Evolutionary conservation across 2,329 filamentous ascomycete species (phyloP), one percentile per base, ranked within the genome.

Genomic region (Sarocladiaceae sp.): DNA sequence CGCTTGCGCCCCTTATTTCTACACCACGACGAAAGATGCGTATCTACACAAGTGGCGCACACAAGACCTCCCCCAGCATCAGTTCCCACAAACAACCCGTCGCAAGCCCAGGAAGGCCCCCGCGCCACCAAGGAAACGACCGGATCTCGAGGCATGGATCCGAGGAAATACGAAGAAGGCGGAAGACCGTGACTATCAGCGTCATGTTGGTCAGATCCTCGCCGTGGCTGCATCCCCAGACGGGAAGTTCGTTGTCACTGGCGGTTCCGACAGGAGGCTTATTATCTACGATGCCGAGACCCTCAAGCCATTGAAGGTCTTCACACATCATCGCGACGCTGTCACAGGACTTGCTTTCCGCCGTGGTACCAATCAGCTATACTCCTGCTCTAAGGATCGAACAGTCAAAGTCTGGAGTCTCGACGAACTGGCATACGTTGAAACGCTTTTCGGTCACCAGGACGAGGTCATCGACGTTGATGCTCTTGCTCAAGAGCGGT

Each of bases 381-480:
- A 94, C 68, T 94, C 88, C 3, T 84, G 85, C 47, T 93, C 88
- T 44, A 86, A 84, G 57, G 93, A 98, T 65, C 80, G 93, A 33
- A 95, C 91, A 3, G 84, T 98, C 59, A 97, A 97, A 65, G 85
- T 94, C 24, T 98, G 91, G 88, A 91, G 85, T 53, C 70, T 96
- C 33, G 85, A 95, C 54, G 89, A 94, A 61, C 74, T 95, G 49
- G 88, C 91, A 35, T 98, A 97, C 58, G 80, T 96, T 23, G 93
- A 98, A 64, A 97, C 91, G 0, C 73, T 98, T 0, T 97, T 96
- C 59, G 93, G 93, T 34, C 93, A 98, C 66, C 91, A 96, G 60
- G 91, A 97, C 60, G 77, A 87, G 51, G 85, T 97, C 4, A 74
- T 91, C 29, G 87, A 89, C 57, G 79, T 98, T 45, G 85, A 87